Evolutionary conservation across 495 filamentous ascomycete species (phyloP), one percentile per base, ranked within the genome.

Genomic region (Penicillium pancosmium): DNA sequence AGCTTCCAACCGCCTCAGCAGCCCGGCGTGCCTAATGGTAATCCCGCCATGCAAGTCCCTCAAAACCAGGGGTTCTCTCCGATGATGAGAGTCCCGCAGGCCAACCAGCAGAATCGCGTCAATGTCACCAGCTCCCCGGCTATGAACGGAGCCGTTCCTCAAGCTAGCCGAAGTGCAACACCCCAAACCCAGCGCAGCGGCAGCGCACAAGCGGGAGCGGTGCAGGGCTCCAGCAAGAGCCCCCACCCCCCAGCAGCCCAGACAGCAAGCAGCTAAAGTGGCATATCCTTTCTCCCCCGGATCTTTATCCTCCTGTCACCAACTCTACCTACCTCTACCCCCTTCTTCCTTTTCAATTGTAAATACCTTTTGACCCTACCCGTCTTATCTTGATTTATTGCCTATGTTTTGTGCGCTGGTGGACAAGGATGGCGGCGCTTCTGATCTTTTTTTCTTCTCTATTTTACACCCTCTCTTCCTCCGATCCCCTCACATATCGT

Each of bases 51-150:
- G 67, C 77, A 77, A 52, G 71, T 71, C 9, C 73, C 75, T 50
- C 86, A 76, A 53, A 68, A 87, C 7, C 88, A 91, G 57, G 82
- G 88, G 21, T 92, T 89, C 66, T 88, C 88, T 18, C 86, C 88
- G 43, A 85, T 90, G 64, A 84, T 91, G 66, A 81, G 89, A 48
- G 85, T 85, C 27, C 87, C 90, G 57, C 89, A 92, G 61, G 59
- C 68, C 31, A 65, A 69, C 31, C 80, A 77, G 60, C 78, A 77
- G 47, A 79, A 72, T 50, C 73, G 77, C 16, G 75, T 70, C 7
- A 71, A 67, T 36, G 64, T 71, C 31, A 70, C 68, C 49, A 77
- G 70, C 60, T 78, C 76, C 12, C 75, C 73, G 10, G 72, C 68
- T 21, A 68, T 79, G 66, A 77, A 77, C 56, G 78, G 75, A 16